These are phyloP conservation scores for Nemania diffusa DNA, from an alignment of 2,329 filamentous ascomycete genomes.

Conservation along the genomic window DNA sequence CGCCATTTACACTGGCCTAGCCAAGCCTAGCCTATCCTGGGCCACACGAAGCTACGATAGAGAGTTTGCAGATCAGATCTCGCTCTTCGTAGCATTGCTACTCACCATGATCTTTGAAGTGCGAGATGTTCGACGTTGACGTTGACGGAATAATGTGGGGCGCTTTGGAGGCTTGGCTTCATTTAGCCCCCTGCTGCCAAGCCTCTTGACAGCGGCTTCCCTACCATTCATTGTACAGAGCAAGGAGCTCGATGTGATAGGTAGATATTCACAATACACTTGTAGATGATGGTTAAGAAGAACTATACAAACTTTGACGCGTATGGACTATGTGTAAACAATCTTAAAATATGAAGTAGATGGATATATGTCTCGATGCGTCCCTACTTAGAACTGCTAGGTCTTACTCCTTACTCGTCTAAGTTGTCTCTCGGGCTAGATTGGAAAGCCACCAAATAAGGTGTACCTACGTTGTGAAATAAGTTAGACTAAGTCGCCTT, in stretches of 20 bases:
- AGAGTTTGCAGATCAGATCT: neutral
- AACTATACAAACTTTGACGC: neutral
- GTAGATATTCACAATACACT: no score
- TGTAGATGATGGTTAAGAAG: no score
- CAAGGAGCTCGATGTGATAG: no score
- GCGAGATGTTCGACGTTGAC: constrained; percentile 7
- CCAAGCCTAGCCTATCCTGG: neutral
- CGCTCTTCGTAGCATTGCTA: constrained; percentile 23
- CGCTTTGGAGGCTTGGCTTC: neutral
- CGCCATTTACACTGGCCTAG: constrained; percentile 18
- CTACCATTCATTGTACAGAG: no score
- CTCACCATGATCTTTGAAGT: neutral
- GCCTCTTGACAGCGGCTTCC: no score
- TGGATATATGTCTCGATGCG: neutral
- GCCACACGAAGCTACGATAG: constrained; percentile 10
- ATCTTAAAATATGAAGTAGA: neutral
- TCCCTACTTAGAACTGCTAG: neutral
- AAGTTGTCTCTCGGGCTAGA: neutral
- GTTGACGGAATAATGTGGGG: constrained; percentile 19
- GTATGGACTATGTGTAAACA: neutral
- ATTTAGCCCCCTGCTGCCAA: neutral
- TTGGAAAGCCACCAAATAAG: neutral
- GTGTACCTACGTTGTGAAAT: neutral
- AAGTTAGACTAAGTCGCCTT: neutral
- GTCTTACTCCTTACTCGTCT: neutral